Conservation (phyloP, 495 filamentous ascomycete genomes). For the Tuber calosporum region DNA sequence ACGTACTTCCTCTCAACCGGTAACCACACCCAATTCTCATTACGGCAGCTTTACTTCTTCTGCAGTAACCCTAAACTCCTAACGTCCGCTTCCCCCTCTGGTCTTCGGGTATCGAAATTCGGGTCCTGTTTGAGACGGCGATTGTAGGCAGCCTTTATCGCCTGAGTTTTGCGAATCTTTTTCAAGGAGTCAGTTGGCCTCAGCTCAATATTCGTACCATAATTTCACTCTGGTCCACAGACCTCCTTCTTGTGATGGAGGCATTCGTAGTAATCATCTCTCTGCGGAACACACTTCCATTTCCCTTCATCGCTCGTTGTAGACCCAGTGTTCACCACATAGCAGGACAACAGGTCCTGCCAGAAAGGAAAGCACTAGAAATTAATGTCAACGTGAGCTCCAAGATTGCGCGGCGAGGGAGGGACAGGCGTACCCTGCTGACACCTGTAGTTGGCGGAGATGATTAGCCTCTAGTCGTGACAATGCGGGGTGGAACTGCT, state of each 20-base stretch:
- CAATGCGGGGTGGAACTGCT: neutral
- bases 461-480: neutral
- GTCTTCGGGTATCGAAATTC: conserved; percentile 63
- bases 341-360: conserved; percentile 87
- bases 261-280: conserved; percentile 98
- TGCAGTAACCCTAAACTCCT: conserved; percentile 46
- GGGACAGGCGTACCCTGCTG: conserved; percentile 32
- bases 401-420: neutral
- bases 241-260: conserved; percentile 98
- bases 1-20: neutral
- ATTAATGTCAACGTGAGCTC: conserved; percentile 12
- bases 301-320: conserved; percentile 65
- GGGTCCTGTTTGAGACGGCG: conserved; percentile 68
- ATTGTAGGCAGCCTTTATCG: conserved; percentile 79
- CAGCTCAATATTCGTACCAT: conserved; percentile 9
- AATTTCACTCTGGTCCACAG: conserved; percentile 35
- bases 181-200: conserved; percentile 11
- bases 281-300: conserved; percentile 77
- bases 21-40: neutral
- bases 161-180: conserved; percentile 68
- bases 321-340: conserved; percentile 69
- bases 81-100: conserved; percentile 40
- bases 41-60: conserved; percentile 12
- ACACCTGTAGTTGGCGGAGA: conserved; percentile 29
- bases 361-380: conserved; percentile 98